These are phyloP conservation scores for Micromonas commoda DNA, from an alignment of 139 green algal genomes.

Conservation along the genomic window DNA sequence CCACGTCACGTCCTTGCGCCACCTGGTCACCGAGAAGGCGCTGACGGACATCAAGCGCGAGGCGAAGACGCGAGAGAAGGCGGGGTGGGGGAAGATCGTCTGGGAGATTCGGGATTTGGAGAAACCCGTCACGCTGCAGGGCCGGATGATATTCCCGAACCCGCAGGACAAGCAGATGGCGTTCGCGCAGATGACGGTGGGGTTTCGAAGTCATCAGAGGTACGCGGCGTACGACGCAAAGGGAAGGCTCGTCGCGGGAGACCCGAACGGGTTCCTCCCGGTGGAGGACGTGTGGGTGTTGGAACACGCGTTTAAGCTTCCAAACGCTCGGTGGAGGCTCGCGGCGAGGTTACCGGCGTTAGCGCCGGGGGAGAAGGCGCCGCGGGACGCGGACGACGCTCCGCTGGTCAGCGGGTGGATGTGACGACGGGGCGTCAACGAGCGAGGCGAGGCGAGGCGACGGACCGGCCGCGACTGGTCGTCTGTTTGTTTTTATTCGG, in stretches of 20 bases:
- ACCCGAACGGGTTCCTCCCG: slow-evolving; percentile 36
- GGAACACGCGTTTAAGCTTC: slow-evolving; percentile 23
- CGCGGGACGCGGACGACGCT: not conserved
- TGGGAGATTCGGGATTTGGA: slow-evolving; percentile 13
- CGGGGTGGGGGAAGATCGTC: slow-evolving; percentile 21
- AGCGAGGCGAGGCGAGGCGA: too few species aligned
- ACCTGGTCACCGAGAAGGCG: not conserved
- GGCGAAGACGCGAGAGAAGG: not conserved
- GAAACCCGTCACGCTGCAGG: slow-evolving; percentile 5
- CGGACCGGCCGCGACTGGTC: too few species aligned
- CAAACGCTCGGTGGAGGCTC: slow-evolving; percentile 5
- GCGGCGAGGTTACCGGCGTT: not conserved
- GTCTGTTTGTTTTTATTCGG: too few species aligned
- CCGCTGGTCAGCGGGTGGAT: too few species aligned
- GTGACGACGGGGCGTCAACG: too few species aligned
- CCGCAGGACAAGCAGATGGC: not conserved
- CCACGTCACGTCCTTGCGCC: not conserved
- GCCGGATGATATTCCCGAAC: not conserved
- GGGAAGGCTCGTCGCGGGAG: slow-evolving; percentile 30
- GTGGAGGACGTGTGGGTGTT: slow-evolving; percentile 49
- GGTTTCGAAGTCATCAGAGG: slow-evolving; percentile 31
- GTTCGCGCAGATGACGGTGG: slow-evolving; percentile 33
- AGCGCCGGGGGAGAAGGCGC: too few species aligned
- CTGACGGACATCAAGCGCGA: slow-evolving; percentile 7
- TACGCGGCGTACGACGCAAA: slow-evolving; percentile 37